Evolutionary conservation across 2,329 filamentous ascomycete species (phyloP), one percentile per base, ranked within the genome.

Genomic region (Penicillium sp.): DNA sequence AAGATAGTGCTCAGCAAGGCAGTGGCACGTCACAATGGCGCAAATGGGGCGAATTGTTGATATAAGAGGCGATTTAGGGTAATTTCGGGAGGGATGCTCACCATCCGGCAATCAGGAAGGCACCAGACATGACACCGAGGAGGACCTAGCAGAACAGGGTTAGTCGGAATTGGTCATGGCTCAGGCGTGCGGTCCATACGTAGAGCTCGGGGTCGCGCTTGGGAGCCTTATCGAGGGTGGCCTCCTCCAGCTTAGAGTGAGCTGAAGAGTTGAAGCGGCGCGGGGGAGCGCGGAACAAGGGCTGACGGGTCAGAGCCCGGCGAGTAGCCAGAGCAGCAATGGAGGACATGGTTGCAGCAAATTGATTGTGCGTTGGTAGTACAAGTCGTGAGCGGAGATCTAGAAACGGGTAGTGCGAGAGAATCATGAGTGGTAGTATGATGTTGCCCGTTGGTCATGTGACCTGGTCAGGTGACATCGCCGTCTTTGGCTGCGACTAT

Each of bases 31-130:
- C 56, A 50, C 56, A 49, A 43, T 55, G 49, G 48, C 49, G 48
- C 40, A 40, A 47, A 45, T 54, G 39, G 31, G 39, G 53, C 50
- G 50, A 44, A 39, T 44, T 45, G 48, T 43, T 51, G 45, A 46
- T 56, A 45, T 41, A 42, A 29, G 29, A 41, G 48, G 39, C 29
- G 46, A 48, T 55, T 46, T 55, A 53, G 41, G 54, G 50, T 29
- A 39, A 34, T 50, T 45, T 54, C 47, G 51, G 40, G 51, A 54
- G 51, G 50, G 54, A 53, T 59, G 67, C 67, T 72, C 60, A 74
- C 86, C 87, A 96, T 73, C 93, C 93, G 64, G 90, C 93, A 67
- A 94, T 86, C 70, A 87, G 87, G 71, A 97, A 89, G 68, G 90
- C 89, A 74, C 88, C 87, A 68, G 88, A 87, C 91, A 97, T 96